phyloP scores from a whole-genome alignment of 2,329 filamentous ascomycete genomes.

The Chaetothyriales sp. region DNA sequence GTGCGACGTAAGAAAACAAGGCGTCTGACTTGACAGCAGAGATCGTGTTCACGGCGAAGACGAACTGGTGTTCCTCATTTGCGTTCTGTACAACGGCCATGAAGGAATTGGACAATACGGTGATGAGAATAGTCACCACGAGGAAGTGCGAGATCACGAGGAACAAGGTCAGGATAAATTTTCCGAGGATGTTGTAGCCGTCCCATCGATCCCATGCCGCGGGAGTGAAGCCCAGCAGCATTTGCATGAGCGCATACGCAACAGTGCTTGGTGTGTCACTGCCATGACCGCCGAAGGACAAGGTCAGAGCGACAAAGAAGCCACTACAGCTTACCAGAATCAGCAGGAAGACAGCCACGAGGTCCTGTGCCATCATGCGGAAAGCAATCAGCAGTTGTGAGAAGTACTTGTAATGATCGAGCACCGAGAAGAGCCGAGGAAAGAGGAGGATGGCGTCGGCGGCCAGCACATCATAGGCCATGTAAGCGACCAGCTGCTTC shows the following conservation, averaged over 20 bases:
- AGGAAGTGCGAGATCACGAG: conserved; percentile 92
- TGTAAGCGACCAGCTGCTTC: conserved; percentile 57
- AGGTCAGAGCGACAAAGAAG: conserved; percentile 87
- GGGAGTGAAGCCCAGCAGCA: conserved; percentile 90
- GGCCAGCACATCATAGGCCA: conserved; percentile 88
- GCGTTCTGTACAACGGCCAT: conserved; percentile 90
- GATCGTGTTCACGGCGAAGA: conserved; percentile 93
- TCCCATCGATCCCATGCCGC: conserved; percentile 87
- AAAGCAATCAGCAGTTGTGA: conserved; percentile 90
- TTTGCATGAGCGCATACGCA: conserved; percentile 85
- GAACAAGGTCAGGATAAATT: conserved; percentile 62
- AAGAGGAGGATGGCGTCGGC: conserved; percentile 81
- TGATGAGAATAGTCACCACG: conserved; percentile 85
- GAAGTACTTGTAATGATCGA: conserved; percentile 94
- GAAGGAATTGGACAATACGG: conserved; percentile 91
- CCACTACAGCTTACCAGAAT: conserved; percentile 82
- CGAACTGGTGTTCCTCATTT: conserved; percentile 78
- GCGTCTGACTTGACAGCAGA: conserved; percentile 98
- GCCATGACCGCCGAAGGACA: conserved; percentile 58
- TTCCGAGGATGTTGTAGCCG: conserved; percentile 66
- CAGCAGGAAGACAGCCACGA: conserved; percentile 70
- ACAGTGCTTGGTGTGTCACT: conserved; percentile 55
- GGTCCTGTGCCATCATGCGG: conserved; percentile 80
- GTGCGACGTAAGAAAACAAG: conserved; percentile 83
- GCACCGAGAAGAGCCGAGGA: conserved; percentile 77